Percentiles rank a stretch among this genome's conserved stretches.
Conservation (phyloP, 192 early-diverging fungal species). For the Coemansia sp. region DNA sequence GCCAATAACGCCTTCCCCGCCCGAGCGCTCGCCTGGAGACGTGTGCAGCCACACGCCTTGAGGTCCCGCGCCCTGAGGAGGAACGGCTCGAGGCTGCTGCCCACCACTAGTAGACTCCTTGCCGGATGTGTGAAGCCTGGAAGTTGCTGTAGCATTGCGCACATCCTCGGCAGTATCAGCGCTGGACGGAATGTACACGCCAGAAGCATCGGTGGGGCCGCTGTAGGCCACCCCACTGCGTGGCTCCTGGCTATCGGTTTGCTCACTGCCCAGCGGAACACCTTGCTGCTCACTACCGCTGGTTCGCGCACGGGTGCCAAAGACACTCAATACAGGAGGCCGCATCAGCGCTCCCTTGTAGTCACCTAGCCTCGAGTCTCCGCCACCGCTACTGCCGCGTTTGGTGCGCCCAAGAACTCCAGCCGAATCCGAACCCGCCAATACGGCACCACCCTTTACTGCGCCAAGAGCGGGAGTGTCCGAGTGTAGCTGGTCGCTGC, state of each 20-base stretch:
- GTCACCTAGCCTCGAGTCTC: constrained; percentile 33
- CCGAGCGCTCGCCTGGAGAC: constrained; percentile 17
- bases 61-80: background rate
- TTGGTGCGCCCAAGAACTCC: constrained; percentile 11
- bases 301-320: constrained; percentile 19
- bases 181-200: constrained; percentile 3
- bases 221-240: constrained; percentile 6
- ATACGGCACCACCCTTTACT: background rate
- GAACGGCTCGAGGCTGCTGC: constrained; percentile 1
- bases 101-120: background rate
- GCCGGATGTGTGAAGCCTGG: background rate
- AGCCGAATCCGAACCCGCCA: background rate
- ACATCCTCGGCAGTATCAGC: background rate
- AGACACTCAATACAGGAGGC: constrained; percentile 21
- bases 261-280: background rate
- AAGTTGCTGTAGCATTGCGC: background rate
- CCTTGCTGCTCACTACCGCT: constrained; percentile 3
- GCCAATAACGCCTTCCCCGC: background rate
- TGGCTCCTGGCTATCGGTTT: background rate
- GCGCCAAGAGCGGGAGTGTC: background rate
- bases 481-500: background rate
- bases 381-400: constrained; percentile 27
- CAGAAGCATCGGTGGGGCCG: constrained; percentile 17
- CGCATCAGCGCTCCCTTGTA: constrained; percentile 27
- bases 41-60: constrained; percentile 20